These are phyloP conservation scores for Globisporangium emineosum DNA, from an alignment of 352 stramenopile genomes.

Conservation along the genomic window DNA sequence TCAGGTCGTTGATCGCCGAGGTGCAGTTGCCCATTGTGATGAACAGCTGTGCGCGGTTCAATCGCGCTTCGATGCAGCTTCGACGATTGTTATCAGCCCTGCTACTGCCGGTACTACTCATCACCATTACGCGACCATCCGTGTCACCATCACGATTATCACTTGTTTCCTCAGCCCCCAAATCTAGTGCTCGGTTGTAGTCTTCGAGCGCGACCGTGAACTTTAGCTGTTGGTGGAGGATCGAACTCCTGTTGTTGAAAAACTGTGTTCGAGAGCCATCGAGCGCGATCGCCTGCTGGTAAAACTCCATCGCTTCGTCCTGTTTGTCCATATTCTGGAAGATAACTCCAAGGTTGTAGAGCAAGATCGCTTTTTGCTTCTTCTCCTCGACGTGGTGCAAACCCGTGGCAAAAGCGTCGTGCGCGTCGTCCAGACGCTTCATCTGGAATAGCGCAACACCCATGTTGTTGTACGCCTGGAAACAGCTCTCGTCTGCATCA, in stretches of 20 bases:
- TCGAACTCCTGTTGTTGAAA: slow-evolving; percentile 56
- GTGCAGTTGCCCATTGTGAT: slow-evolving; percentile 51
- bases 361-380: slow-evolving; percentile 31
- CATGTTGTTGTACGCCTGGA: slow-evolving; percentile 45
- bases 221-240: slow-evolving; percentile 51
- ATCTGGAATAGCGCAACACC: slow-evolving; percentile 41
- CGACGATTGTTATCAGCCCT: not conserved
- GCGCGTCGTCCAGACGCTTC: slow-evolving; percentile 43
- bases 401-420: slow-evolving; percentile 35
- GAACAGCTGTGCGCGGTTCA: slow-evolving; percentile 58
- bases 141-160: not conserved
- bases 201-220: slow-evolving; percentile 50
- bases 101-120: not conserved
- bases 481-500: slow-evolving; percentile 33
- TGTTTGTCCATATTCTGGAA: slow-evolving; percentile 36
- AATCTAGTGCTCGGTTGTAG: slow-evolving; percentile 41
- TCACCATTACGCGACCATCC: not conserved
- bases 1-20: slow-evolving; percentile 34
- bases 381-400: slow-evolving; percentile 26
- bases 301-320: slow-evolving; percentile 47
- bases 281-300: slow-evolving; percentile 45
- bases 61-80: slow-evolving; percentile 30
- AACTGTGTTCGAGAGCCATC: slow-evolving; percentile 40
- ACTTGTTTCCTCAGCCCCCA: not conserved
- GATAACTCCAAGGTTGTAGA: slow-evolving; percentile 47